Base-by-base conservation (phyloP, 2,329 filamentous ascomycete species). In the Dactylellina leptospora region DNA sequence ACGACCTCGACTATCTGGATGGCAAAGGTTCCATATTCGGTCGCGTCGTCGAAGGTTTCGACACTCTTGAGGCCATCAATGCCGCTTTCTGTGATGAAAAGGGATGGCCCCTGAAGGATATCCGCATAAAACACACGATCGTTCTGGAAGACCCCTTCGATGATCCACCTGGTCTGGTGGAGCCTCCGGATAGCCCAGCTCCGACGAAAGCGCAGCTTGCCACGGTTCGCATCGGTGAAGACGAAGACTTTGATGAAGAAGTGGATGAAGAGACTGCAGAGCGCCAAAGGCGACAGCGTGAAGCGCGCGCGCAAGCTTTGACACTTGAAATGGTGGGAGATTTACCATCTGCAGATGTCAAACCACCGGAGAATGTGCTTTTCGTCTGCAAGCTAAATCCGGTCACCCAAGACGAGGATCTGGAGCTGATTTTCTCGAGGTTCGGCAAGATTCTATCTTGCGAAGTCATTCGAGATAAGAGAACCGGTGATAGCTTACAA, bases 351-450 rank as follows among this genome's bases (percentile, higher is more conserved):
- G 95, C 95, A 69, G 95, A 99, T 81, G 93, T 99, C 76, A 96
- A 93, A 77, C 95, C 95, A 3, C 95, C 95, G 0, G 95, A 99
- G 81, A 97, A 99, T 79, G 88, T 99, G 11, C 84, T 99, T 1
- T 99, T 99, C 78, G 93, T 99, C 44, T 99, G 95, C 88, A 99
- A 99, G 80, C 84, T 99, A 44, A 99, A 99, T 77, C 95, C 95
- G 0, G 92, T 99, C 48, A 99, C 95, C 8, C 90, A 91, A 78
- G 93, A 97, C 78, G 90, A 96, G 77, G 95, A 99, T 78, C 83
- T 99, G 48, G 90, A 97, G 79, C 85, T 97, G 75, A 97, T 99
- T 74, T 99, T 99, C 81, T 93, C 91, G 63, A 93, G 95, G 0
- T 99, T 99, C 77, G 95, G 95, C 76, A 93, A 90, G 78, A 96